phyloP scores from a whole-genome alignment of 129 eudicot genomes.

The Ambrosia trifida region DNA sequence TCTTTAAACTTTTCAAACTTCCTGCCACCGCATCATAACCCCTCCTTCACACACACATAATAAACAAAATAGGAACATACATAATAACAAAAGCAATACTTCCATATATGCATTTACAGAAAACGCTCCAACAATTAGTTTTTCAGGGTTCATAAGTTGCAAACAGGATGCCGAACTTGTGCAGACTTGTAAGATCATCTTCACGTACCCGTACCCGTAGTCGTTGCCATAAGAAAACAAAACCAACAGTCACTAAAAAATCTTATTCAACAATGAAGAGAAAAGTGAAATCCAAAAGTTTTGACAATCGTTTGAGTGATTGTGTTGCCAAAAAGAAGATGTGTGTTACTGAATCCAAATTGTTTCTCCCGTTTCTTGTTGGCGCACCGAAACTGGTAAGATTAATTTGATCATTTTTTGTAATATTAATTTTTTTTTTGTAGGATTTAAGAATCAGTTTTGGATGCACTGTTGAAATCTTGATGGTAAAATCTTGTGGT shows the following conservation, averaged over 20 bases:
- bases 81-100: conserved; percentile 4
- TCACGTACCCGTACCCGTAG: background rate
- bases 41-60: background rate
- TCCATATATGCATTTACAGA: background rate
- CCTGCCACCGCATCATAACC: background rate
- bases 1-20: no score
- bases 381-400: conserved; percentile 39
- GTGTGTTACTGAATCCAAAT: no score
- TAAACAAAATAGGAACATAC: conserved; percentile 18
- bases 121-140: background rate
- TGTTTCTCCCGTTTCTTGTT: conserved; percentile 38
- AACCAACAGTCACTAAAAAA: background rate
- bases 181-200: background rate
- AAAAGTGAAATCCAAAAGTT: conserved; percentile 16
- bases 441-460: background rate
- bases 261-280: background rate
- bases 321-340: conserved; percentile 35
- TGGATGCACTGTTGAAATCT: background rate
- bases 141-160: conserved; percentile 1
- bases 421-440: background rate
- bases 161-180: conserved; percentile 8
- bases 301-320: conserved; percentile 31
- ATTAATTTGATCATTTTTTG: background rate
- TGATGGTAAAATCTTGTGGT: no score
- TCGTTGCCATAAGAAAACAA: no score